Base-by-base conservation (phyloP, 2,329 filamentous ascomycete species). In the Penicillium sp. region DNA sequence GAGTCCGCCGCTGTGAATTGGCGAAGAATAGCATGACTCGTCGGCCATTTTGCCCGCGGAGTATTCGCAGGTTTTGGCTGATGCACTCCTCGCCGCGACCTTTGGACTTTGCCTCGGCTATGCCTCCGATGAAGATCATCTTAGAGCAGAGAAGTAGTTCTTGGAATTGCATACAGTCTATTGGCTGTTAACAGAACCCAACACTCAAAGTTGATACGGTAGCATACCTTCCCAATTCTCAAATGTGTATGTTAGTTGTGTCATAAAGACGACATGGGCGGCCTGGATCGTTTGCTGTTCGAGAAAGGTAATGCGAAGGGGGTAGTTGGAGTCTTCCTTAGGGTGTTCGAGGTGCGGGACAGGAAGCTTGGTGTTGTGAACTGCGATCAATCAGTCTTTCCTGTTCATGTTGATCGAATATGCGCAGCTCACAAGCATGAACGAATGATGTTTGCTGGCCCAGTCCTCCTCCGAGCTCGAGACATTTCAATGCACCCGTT, bases 1-100 rank as follows among this genome's bases (percentile, higher is more conserved):
- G 8, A 63, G 55, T 32, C 69, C 66, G 24, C 60, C 69, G 64
- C 35, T 71, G 69, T 0, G 69, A 71, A 52, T 72, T 72, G 5
- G 69, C 67, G 50, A 72, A 72, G 43, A 66, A 70, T 2, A 71
- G 28, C 40, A 72, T 61, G 1, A 66, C 62, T 11, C 64, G 59
- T 44, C 60, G 63, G 27, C 66, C 66, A 20, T 66, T 69, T 1
- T 54, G 50, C 1, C 63, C 65, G 1, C 65, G 66, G 3, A 72
- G 57, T 7, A 72, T 62, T 4, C 69, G 67, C 13, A 72, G 47
- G 45, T 72, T 72, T 52, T 72, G 69, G 40, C 68, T 71, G 57
- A 72, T 71, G 43, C 69, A 71, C 59, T 72, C 69, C 47, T 72
- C 69, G 0, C 69, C 69, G 6, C 69, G 67, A 7, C 69, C 69